These are phyloP conservation scores for Thuidium tamariscinum DNA, from an alignment of 225 moss, liverwort and hornwort species.

Conservation along the genomic window DNA sequence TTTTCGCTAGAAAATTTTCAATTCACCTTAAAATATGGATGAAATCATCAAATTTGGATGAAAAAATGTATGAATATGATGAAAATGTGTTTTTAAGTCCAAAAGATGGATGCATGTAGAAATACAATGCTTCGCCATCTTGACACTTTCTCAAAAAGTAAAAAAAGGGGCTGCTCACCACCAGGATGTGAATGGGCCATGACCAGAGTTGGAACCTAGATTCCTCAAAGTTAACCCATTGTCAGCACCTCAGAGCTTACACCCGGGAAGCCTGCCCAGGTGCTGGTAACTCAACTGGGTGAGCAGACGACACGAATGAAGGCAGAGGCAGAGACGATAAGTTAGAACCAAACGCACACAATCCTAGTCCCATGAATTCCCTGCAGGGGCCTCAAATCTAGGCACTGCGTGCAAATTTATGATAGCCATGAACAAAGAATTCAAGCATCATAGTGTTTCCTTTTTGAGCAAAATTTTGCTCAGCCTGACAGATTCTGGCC, in stretches of 20 bases:
- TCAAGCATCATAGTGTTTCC: background rate
- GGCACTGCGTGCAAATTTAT: background rate
- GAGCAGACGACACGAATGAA: background rate
- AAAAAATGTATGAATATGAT: too few species aligned
- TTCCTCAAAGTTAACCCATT: background rate
- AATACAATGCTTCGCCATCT: too few species aligned
- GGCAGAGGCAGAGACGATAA: background rate
- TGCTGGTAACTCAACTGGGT: background rate
- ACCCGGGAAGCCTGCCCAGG: background rate
- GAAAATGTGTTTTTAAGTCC: too few species aligned
- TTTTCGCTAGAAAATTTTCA: too few species aligned
- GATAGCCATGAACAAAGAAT: background rate
- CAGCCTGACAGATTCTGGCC: too few species aligned
- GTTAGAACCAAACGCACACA: background rate
- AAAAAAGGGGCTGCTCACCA: too few species aligned
- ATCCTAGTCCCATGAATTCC: background rate
- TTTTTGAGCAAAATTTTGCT: too few species aligned
- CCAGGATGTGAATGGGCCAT: background rate
- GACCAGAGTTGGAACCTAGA: background rate
- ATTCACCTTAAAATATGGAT: too few species aligned
- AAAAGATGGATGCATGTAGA: too few species aligned
- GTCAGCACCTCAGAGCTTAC: background rate
- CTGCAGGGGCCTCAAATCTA: background rate
- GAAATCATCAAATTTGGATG: too few species aligned
- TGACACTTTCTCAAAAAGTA: too few species aligned